Evolutionary conservation across 306 rosid genomes (phyloP).

Genomic region (Glycine tomentella): DNA sequence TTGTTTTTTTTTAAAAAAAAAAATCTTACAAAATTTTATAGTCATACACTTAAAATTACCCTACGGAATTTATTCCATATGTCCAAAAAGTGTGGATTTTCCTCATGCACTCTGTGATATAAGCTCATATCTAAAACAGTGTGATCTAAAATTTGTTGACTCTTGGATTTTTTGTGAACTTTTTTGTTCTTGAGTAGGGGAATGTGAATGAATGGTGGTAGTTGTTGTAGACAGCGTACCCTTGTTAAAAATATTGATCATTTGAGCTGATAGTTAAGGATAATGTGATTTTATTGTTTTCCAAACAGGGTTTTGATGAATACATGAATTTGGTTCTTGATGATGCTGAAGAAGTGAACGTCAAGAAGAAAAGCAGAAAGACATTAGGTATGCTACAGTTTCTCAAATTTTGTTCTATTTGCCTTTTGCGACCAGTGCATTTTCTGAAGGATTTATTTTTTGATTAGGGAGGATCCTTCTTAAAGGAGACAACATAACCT

Average conservation of each 20-base stretch:
- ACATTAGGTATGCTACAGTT: slow-evolving; percentile 55
- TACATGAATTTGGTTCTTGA: slow-evolving; percentile 52
- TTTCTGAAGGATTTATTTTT: slow-evolving; percentile 41
- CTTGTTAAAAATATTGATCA: slow-evolving; percentile 10
- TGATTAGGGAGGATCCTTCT: slow-evolving; percentile 83
- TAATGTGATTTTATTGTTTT: slow-evolving; percentile 14
- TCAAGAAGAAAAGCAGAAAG: slow-evolving; percentile 83
- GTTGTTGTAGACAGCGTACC: slow-evolving; percentile 1
- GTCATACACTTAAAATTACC: not conserved
- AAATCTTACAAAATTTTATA: not conserved
- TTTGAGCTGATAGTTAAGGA: not conserved
- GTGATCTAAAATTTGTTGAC: not conserved
- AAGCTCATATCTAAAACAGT: not conserved
- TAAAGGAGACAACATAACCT: slow-evolving; percentile 89
- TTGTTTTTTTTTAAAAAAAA: not conserved
- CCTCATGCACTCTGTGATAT: not conserved
- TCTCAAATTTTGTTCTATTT: not conserved
- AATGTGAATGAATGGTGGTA: not conserved
- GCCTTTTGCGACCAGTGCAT: slow-evolving; percentile 5
- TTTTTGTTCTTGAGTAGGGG: not conserved
- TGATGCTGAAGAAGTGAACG: slow-evolving; percentile 68
- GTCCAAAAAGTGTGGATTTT: not conserved
- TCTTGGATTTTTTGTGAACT: not conserved
- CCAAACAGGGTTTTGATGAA: slow-evolving; percentile 59
- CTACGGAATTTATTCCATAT: not conserved